Evolutionary conservation across 163 green algal species (phyloP).

Genomic region (Chloromonas sp.): DNA sequence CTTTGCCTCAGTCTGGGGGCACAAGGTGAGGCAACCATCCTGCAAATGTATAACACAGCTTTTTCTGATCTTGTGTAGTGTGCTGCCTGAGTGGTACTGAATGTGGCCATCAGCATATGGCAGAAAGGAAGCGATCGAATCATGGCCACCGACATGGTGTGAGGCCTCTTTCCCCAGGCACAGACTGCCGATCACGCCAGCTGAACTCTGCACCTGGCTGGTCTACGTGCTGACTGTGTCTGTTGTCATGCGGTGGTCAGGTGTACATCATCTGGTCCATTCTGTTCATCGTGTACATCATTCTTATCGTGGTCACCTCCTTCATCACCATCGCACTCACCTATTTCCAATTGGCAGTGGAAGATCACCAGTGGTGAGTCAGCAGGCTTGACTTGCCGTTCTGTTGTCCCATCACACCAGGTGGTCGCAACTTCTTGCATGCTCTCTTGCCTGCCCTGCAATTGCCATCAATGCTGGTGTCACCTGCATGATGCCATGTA

Average conservation of each 20-base stretch:
- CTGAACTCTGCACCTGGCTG: too few relatives aligned
- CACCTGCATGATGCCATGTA: too few relatives aligned
- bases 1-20: slow-evolving; percentile 93
- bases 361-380: slow-evolving; percentile 6
- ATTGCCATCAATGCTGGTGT: too few relatives aligned
- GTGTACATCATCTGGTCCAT: slow-evolving; percentile 95
- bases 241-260: slow-evolving; percentile 6
- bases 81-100: not conserved
- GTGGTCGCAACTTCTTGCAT: too few relatives aligned
- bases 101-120: not conserved
- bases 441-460: too few relatives aligned
- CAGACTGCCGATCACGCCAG: too few relatives aligned
- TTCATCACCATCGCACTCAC: slow-evolving; percentile 97
- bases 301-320: slow-evolving; percentile 93
- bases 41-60: too few relatives aligned
- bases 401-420: not conserved
- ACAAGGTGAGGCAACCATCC: slow-evolving; percentile 64
- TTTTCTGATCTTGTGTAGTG: too few relatives aligned
- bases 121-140: not conserved
- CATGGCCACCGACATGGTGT: too few relatives aligned
- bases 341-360: slow-evolving; percentile 82
- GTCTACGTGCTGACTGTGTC: too few relatives aligned
- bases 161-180: too few relatives aligned
- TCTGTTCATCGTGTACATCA: slow-evolving; percentile 92
- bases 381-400: not conserved